These are phyloP conservation scores for Podospora conica DNA, from an alignment of 495 filamentous ascomycete species.

Conservation along the genomic window DNA sequence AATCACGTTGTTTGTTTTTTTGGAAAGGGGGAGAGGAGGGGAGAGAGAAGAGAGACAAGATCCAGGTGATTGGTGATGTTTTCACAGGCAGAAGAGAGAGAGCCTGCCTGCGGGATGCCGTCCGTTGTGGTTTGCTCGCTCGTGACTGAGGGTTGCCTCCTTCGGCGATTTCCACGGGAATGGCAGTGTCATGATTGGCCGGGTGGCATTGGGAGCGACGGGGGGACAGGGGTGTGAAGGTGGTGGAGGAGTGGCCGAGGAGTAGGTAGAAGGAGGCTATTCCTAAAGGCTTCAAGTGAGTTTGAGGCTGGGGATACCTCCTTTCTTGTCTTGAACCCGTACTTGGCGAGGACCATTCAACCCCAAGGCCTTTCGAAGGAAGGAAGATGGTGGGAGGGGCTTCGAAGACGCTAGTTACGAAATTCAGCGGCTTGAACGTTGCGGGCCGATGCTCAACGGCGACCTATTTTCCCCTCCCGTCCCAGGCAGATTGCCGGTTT, in stretches of 20 bases:
- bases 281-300: neutral
- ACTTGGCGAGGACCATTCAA: neutral
- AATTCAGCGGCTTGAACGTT: neutral
- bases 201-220: neutral
- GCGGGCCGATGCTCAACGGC: neutral
- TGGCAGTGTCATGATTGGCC: neutral
- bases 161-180: neutral
- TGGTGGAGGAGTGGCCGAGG: neutral
- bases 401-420: neutral
- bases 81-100: neutral
- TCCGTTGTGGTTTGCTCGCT: neutral
- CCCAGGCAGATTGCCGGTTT: neutral
- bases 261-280: neutral
- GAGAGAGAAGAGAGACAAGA: neutral
- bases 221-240: neutral
- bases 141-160: neutral
- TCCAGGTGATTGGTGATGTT: neutral
- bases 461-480: neutral
- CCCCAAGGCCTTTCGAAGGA: neutral
- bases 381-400: no score
- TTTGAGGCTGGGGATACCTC: neutral
- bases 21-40: neutral
- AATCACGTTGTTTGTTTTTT: neutral
- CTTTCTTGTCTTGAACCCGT: neutral
- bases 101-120: neutral